These are phyloP conservation scores for Arthroderma uncinatum DNA, from an alignment of 2,329 filamentous ascomycete species.

Conservation along the genomic window DNA sequence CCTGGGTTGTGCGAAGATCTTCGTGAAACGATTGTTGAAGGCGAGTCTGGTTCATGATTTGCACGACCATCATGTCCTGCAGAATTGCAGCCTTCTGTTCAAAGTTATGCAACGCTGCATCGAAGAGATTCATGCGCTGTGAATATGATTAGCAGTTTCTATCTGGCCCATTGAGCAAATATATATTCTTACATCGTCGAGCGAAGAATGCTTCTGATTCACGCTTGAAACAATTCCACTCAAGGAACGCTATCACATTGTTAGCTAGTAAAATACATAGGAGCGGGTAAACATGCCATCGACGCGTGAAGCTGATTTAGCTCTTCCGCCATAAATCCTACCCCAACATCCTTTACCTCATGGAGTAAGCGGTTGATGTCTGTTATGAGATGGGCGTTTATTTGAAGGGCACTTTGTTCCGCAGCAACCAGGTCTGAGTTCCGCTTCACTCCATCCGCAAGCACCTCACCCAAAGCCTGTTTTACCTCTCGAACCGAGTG, in stretches of 20 bases:
- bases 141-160: conserved; percentile 16
- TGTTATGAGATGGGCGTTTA: conserved; percentile 22
- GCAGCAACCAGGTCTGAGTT: conserved; percentile 20
- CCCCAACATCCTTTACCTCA: conserved; percentile 22
- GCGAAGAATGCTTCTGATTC: conserved; percentile 24
- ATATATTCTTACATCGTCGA: conserved; percentile 21
- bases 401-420: conserved; percentile 22
- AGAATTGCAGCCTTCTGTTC: conserved; percentile 25
- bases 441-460: conserved; percentile 20
- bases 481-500: conserved; percentile 16
- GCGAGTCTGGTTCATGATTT: conserved; percentile 22
- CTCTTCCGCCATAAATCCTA: conserved; percentile 21
- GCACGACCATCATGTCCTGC: conserved; percentile 25
- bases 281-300: conserved; percentile 21
- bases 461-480: neutral
- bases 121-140: conserved; percentile 28
- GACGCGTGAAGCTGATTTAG: conserved; percentile 26
- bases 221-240: conserved; percentile 15
- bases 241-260: conserved; percentile 13
- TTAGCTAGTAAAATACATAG: neutral
- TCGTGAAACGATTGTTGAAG: conserved; percentile 16
- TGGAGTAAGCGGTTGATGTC: conserved; percentile 26
- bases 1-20: conserved; percentile 16
- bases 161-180: neutral
- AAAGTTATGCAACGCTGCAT: conserved; percentile 25